Evolutionary conservation across 192 early-diverging fungal species (phyloP).

Genomic region (Rhizophagus sp.): DNA sequence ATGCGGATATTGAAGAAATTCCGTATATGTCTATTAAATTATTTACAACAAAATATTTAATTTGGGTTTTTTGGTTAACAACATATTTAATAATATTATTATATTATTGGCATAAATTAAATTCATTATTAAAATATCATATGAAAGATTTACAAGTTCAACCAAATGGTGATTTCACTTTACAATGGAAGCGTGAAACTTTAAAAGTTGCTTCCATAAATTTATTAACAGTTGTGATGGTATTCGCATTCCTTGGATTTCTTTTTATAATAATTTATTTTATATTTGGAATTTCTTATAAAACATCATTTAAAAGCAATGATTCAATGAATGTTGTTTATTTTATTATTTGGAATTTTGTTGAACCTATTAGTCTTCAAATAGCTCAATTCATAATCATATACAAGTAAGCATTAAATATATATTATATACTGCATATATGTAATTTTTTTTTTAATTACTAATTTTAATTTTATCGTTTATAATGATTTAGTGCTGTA

Average conservation of each 20-base stretch:
- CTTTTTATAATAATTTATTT: background rate
- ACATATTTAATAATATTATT: background rate
- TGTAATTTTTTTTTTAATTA: too few relatives aligned
- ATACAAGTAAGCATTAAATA: background rate
- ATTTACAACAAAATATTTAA: background rate
- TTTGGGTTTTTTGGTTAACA: conserved; percentile 10
- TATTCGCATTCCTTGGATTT: background rate
- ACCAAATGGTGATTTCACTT: background rate
- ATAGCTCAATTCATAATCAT: conserved; percentile 1
- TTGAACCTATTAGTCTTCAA: conserved; percentile 5
- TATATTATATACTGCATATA: background rate
- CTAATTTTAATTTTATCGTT: background rate
- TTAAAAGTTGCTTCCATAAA: conserved; percentile 10
- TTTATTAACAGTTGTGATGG: background rate
- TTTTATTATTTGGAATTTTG: conserved; percentile 12
- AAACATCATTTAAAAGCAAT: background rate
- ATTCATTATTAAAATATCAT: background rate
- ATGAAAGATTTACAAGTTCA: background rate
- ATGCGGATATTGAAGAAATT: background rate
- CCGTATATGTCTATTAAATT: background rate
- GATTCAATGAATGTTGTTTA: background rate
- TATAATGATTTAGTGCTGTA: background rate
- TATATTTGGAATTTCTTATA: background rate
- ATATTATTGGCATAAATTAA: conserved; percentile 1
- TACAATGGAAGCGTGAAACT: background rate